Evolutionary conservation across 257 asterid species (phyloP).

Genomic region (Fraxinus cuspidata): DNA sequence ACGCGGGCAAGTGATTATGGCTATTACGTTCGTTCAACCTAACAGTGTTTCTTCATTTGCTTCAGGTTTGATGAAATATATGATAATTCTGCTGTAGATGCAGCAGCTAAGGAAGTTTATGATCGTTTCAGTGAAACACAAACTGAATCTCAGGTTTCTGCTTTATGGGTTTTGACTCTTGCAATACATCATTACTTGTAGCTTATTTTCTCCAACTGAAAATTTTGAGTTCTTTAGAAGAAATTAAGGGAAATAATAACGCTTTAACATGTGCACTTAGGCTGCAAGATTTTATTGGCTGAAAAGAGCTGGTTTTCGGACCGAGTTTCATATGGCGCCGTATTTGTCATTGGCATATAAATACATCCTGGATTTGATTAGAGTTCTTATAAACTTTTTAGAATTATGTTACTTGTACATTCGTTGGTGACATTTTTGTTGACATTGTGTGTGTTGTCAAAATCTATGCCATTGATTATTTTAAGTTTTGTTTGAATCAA

Average conservation of each 20-base stretch:
- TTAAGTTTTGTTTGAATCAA: no score
- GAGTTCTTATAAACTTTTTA: neutral
- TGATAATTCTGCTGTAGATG: slow-evolving; percentile 43
- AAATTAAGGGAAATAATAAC: neutral
- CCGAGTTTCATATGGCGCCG: neutral
- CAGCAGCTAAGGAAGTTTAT: slow-evolving; percentile 39
- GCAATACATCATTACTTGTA: slow-evolving; percentile 14
- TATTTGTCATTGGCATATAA: neutral
- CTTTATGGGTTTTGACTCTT: slow-evolving; percentile 16
- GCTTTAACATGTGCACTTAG: neutral
- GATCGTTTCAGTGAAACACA: slow-evolving; percentile 91
- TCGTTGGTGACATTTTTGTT: no score
- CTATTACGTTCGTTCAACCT: slow-evolving; percentile 8
- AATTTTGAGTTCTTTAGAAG: neutral
- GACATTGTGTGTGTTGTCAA: no score
- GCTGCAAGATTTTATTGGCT: neutral
- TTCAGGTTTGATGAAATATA: slow-evolving; percentile 65
- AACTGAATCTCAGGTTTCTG: slow-evolving; percentile 86
- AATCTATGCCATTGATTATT: no score
- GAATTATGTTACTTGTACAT: no score
- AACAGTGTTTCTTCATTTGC: slow-evolving; percentile 4
- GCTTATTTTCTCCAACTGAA: slow-evolving; percentile 22
- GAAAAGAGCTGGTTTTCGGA: slow-evolving; percentile 8
- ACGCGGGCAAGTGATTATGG: neutral
- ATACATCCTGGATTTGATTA: slow-evolving; percentile 3